Evolutionary conservation across 1,139 yeast genomes (phyloP).

Genomic region (Tardiomyces depauwii): DNA sequence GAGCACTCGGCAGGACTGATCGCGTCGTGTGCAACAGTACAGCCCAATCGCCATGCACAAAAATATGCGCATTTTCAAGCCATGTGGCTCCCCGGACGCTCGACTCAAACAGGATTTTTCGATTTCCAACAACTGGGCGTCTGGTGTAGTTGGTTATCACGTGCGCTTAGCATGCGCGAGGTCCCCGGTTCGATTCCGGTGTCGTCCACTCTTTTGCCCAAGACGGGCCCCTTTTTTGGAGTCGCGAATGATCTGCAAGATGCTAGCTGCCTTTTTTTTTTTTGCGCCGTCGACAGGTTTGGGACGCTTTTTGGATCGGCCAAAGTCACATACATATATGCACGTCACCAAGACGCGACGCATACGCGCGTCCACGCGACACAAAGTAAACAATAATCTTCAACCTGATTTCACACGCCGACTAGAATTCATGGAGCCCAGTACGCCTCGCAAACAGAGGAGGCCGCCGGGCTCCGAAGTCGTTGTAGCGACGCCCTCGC

Average conservation of each 20-base stretch:
- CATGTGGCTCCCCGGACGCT: too few relatives aligned
- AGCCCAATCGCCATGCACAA: too few relatives aligned
- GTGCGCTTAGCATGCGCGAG: slow-evolving; percentile 1
- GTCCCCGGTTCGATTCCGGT: not conserved
- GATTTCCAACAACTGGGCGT: not conserved
- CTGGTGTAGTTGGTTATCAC: not conserved
- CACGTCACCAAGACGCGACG: not conserved
- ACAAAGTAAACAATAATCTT: not conserved
- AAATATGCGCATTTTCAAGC: too few relatives aligned
- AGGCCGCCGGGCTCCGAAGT: not conserved
- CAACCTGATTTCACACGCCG: too few relatives aligned
- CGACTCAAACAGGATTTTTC: too few relatives aligned
- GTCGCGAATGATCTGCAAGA: too few relatives aligned
- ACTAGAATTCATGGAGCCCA: not conserved
- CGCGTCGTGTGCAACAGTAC: too few relatives aligned
- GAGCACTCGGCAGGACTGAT: too few relatives aligned
- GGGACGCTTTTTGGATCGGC: not conserved
- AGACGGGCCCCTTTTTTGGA: too few relatives aligned
- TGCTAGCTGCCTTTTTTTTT: too few relatives aligned
- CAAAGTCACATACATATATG: not conserved
- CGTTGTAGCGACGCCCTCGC: not conserved
- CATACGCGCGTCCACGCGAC: not conserved
- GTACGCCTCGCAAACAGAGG: not conserved
- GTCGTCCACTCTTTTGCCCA: not conserved
- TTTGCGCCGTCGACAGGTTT: too few relatives aligned